A percentile compares a stretch with the other conserved stretches of the same genome.
Evolutionary conservation across 768 basidiomycete genomes (phyloP).

Genomic region (Naganishia vaughanmartiniae): DNA sequence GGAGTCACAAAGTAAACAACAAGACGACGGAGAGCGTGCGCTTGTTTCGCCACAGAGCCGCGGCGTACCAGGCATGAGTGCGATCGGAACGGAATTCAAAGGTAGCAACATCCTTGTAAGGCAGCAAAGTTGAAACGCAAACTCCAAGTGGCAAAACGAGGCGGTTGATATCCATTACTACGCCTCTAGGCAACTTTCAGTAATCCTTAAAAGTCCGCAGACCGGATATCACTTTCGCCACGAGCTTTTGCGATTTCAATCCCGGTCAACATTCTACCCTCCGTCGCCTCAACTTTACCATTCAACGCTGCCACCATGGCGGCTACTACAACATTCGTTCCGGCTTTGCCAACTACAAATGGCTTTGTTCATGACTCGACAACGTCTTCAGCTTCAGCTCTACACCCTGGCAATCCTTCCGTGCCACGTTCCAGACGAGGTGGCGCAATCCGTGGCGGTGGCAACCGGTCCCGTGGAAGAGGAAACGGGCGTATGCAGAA

Average conservation of each 20-base stretch:
- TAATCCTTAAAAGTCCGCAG: neutral
- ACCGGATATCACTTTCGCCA: neutral
- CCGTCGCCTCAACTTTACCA: neutral
- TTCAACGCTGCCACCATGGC: neutral
- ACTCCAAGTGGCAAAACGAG: no score
- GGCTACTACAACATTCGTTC: neutral
- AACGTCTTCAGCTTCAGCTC: neutral
- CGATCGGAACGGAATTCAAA: no score
- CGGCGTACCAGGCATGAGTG: no score
- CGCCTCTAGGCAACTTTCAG: no score
- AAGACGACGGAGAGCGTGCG: no score
- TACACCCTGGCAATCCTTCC: neutral
- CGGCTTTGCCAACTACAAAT: neutral
- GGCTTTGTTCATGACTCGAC: neutral
- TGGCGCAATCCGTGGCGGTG: slow-evolving; percentile 5
- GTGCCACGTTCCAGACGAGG: neutral
- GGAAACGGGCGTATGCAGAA: slow-evolving; percentile 12
- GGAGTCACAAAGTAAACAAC: no score
- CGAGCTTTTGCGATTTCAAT: neutral
- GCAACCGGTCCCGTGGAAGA: neutral
- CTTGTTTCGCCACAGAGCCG: no score
- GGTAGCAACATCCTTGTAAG: no score
- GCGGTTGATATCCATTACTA: no score
- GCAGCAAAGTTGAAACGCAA: no score
- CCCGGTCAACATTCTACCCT: neutral